These are phyloP conservation scores for Alternaria sp. DNA, from an alignment of 2,329 filamentous ascomycete species.

Conservation along the genomic window DNA sequence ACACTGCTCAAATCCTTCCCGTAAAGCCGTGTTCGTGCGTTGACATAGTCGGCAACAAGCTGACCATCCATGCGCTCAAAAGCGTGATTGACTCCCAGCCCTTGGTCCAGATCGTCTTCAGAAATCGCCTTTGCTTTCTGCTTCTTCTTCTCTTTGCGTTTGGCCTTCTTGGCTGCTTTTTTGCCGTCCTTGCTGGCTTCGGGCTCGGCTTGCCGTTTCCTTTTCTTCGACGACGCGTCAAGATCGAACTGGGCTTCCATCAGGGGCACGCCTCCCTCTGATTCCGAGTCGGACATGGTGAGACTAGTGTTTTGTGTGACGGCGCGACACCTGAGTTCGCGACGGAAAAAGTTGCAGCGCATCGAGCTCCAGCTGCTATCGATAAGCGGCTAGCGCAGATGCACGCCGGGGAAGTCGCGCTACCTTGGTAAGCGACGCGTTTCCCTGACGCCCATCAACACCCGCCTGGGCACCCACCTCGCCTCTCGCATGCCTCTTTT, in stretches of 20 bases:
- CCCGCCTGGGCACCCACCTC: constrained; percentile 25
- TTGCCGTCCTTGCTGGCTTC: constrained; percentile 43
- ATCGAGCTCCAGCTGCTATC: constrained; percentile 29
- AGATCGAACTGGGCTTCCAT: constrained; percentile 51
- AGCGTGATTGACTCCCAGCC: constrained; percentile 72
- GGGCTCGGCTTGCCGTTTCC: constrained; percentile 48
- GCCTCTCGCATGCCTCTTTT: constrained; percentile 9
- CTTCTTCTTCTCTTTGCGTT: constrained; percentile 63
- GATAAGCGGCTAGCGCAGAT: constrained; percentile 28
- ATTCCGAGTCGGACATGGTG: constrained; percentile 55
- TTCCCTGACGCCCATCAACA: constrained; percentile 29
- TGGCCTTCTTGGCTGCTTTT: constrained; percentile 44
- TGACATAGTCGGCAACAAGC: constrained; percentile 83
- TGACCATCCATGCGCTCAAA: constrained; percentile 83
- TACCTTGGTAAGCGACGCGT: constrained; percentile 21
- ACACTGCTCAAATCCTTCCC: constrained; percentile 80
- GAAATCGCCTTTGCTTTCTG: constrained; percentile 67
- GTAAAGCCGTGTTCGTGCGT: constrained; percentile 77
- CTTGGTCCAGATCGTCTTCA: constrained; percentile 59
- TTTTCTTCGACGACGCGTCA: constrained; percentile 45
- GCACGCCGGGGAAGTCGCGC: constrained; percentile 20
- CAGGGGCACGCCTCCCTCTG: constrained; percentile 52
- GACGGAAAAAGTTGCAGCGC: constrained; percentile 33
- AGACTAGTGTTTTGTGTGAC: constrained; percentile 28
- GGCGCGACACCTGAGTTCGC: constrained; percentile 15